Conservation (phyloP, 805 yeast species). For the Candida palmyrensis region DNA sequence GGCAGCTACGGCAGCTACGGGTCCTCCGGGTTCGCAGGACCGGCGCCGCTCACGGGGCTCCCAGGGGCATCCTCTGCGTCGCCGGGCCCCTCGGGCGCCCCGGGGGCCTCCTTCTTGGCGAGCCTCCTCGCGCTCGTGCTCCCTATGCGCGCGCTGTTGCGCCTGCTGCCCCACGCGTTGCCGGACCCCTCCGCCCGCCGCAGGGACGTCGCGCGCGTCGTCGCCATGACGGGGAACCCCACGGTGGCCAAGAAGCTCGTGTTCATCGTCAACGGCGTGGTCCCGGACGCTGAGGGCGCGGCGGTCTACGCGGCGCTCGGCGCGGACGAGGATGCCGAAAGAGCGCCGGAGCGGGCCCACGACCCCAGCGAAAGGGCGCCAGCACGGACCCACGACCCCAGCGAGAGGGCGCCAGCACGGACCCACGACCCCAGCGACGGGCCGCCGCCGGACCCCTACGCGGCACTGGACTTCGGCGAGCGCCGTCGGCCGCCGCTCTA, state of each 20-base stretch:
- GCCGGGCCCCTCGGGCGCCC: not conserved
- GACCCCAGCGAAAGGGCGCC: too few relatives aligned
- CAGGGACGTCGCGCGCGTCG: slow-evolving; percentile 41
- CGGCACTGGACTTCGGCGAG: too few relatives aligned
- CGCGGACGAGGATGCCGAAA: not conserved
- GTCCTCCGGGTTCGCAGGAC: slow-evolving; percentile 1
- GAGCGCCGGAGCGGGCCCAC: not conserved
- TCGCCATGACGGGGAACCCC: slow-evolving; percentile 55
- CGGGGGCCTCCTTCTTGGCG: slow-evolving; percentile 36
- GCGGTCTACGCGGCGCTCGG: not conserved
- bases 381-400: too few relatives aligned
- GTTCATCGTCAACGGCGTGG: slow-evolving; percentile 47
- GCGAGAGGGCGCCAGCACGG: too few relatives aligned
- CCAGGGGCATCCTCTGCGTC: too few relatives aligned
- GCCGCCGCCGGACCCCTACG: too few relatives aligned
- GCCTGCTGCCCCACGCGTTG: slow-evolving; percentile 23
- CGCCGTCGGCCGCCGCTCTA: too few relatives aligned
- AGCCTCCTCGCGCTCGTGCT: slow-evolving; percentile 42
- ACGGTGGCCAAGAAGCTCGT: slow-evolving; percentile 55
- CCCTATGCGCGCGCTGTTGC: slow-evolving; percentile 34
- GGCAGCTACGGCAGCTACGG: not conserved
- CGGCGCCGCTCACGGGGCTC: not conserved
- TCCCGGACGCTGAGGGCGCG: slow-evolving; percentile 31
- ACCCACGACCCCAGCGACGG: too few relatives aligned
- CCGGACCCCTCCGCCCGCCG: slow-evolving; percentile 13